Evolutionary conservation across 345 rosid genomes (phyloP), one percentile per base, ranked within the genome.

Genomic region (Syzygium jambos): DNA sequence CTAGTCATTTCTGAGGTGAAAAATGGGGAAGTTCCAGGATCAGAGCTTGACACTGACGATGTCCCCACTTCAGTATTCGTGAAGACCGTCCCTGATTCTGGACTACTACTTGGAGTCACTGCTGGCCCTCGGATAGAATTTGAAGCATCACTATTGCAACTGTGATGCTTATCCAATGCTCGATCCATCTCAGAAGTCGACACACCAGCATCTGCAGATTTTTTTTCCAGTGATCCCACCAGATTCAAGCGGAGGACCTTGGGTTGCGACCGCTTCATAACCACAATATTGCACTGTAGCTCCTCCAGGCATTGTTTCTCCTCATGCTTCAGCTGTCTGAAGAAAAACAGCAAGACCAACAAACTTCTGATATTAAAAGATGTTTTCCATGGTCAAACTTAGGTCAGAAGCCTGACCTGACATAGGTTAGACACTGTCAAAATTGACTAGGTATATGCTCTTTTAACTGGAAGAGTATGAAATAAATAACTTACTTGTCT

Each of bases 201-300:
- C 2, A 89, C 85, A 68, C 88, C 86, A 12, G 84, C 93, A 52
- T 86, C 91, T 73, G 91, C 95, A 86, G 92, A 90, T 89, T 91
- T 94, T 78, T 93, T 91, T 88, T 87, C 92, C 14, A 96, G 90
- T 5, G 95, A 89, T 85, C 99, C 98, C 89, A 95, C 96, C 92
- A 98, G 92, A 92, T 95, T 96, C 92, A 98, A 91, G 85, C 99
- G 98, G 53, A 98, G 94, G 88, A 98, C 96, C 92, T 98, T 96
- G 0, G 98, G 95, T 87, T 94, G 98, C 59, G 98, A 95, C 78
- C 95, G 96, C 92, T 95, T 98, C 95, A 96, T 96, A 59, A 93
- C 96, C 90, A 96, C 98, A 87, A 98, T 96, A 93, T 98, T 98
- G 88, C 99, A 98, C 59, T 98, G 98, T 89, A 98, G 90, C 90